Conservation (phyloP, 306 rosid species). For the cucumber (Cucumis sativus) region Cucumber_9930_V3 NC_026661.2:836501-837000, state of each 20-base stretch:
- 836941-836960: neutral
- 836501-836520: too few relatives aligned
- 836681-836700: neutral
- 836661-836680: constrained; percentile 58
- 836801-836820: neutral
- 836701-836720: neutral
- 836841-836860: neutral
- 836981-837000: neutral
- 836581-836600: neutral
- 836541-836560: neutral
- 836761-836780: constrained; percentile 1
- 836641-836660: constrained; percentile 83
- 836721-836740: neutral
- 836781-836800: neutral
- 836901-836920: neutral
- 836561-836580: neutral
- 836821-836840: too few relatives aligned
- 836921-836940: neutral
- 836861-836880: neutral
- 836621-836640: constrained; percentile 83
- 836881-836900: neutral
- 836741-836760: neutral
- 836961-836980: neutral
- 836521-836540: too few relatives aligned
- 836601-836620: constrained; percentile 33